phyloP scores from a whole-genome alignment of 202 grass and related monocot genomes.

The Setaria viridis region DNA sequence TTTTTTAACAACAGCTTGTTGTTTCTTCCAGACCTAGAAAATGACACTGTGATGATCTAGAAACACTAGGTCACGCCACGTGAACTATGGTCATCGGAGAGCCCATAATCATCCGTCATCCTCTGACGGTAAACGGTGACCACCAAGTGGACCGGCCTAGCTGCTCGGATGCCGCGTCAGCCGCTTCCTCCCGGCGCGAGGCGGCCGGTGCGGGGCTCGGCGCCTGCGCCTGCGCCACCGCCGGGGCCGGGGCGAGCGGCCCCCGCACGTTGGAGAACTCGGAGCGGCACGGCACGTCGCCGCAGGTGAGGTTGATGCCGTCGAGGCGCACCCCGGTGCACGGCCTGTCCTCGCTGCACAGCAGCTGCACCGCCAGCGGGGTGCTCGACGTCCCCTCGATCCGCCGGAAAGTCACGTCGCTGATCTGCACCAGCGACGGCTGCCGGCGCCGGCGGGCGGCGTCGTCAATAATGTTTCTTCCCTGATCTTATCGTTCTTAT shows the following conservation, averaged over 20 bases:
- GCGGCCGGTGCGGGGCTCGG: background rate
- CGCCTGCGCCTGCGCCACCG: background rate
- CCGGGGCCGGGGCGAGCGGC: background rate
- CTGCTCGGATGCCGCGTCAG: background rate
- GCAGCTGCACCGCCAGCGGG: constrained; percentile 44
- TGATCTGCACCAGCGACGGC: constrained; percentile 56
- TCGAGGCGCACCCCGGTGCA: constrained; percentile 52
- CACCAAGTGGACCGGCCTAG: background rate
- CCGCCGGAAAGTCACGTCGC: constrained; percentile 48
- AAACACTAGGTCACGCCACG: background rate
- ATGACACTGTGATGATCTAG: too few species aligned
- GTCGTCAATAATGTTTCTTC: too few species aligned
- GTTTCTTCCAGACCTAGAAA: too few species aligned
- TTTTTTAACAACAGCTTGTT: too few species aligned
- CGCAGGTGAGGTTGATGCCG: constrained; percentile 38
- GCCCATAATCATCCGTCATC: background rate
- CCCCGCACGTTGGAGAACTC: constrained; percentile 34
- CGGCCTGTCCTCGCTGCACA: constrained; percentile 53
- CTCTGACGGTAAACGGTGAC: constrained; percentile 1
- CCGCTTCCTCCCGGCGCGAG: background rate
- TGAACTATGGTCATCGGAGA: background rate
- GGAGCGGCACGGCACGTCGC: background rate
- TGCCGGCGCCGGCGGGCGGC: background rate
- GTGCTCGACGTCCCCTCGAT: constrained; percentile 55
- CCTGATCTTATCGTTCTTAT: too few species aligned